These are phyloP conservation scores for Tuber microsphaerosporum DNA, from an alignment of 495 filamentous ascomycete genomes.

Conservation along the genomic window DNA sequence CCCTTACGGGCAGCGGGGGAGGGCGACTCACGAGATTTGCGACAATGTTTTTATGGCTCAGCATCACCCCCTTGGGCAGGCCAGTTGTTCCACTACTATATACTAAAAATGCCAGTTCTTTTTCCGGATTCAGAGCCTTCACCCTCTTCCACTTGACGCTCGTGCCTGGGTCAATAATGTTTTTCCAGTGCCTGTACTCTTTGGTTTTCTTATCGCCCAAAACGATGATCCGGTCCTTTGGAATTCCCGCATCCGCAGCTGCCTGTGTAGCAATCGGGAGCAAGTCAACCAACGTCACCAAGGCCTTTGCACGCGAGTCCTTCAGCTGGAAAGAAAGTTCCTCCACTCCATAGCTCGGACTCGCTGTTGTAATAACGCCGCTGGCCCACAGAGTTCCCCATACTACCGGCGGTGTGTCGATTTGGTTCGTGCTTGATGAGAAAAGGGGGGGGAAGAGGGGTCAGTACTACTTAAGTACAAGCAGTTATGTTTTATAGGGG, in stretches of 20 bases:
- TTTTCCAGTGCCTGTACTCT: constrained; percentile 68
- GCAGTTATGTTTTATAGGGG: background rate
- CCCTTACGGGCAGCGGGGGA: background rate
- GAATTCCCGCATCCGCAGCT: constrained; percentile 59
- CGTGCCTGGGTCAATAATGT: constrained; percentile 56
- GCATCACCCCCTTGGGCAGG: constrained; percentile 85
- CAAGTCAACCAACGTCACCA: constrained; percentile 63
- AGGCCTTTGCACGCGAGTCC: constrained; percentile 66
- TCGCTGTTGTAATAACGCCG: constrained; percentile 71
- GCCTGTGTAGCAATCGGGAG: constrained; percentile 60
- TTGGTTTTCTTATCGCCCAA: constrained; percentile 61
- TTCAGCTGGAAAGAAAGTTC: constrained; percentile 84
- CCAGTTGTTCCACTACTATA: constrained; percentile 91
- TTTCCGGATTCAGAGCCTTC: constrained; percentile 48
- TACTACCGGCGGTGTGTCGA: constrained; percentile 63
- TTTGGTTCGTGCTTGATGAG: constrained; percentile 59
- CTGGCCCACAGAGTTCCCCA: constrained; percentile 83
- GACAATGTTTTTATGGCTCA: constrained; percentile 75
- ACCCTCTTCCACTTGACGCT: constrained; percentile 43
- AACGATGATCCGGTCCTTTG: constrained; percentile 61
- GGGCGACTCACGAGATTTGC: constrained; percentile 55
- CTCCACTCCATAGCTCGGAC: constrained; percentile 76
- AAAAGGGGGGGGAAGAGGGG: background rate
- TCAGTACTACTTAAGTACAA: constrained; percentile 3
- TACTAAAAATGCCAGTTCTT: constrained; percentile 62